Percentiles rank a stretch among this genome's conserved stretches.
These are phyloP conservation scores for Pichia phayaonensis DNA, from an alignment of 805 yeast species.

Conservation along the genomic window DNA sequence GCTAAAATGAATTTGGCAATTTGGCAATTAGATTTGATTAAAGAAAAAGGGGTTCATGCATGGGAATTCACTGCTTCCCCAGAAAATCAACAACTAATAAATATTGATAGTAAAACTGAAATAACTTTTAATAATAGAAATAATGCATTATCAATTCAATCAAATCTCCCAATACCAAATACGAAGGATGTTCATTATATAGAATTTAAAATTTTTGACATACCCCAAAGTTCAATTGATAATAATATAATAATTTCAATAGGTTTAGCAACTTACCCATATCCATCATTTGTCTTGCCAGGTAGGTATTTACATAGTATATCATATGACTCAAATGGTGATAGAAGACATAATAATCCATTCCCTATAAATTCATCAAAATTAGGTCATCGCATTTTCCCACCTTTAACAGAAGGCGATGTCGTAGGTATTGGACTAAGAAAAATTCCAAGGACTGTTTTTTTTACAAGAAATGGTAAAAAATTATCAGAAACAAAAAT, in stretches of 20 bases:
- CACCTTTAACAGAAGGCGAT: constrained; percentile 69
- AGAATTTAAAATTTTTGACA: constrained; percentile 75
- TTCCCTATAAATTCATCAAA: constrained; percentile 30
- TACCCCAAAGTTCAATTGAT: constrained; percentile 39
- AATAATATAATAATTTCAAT: constrained; percentile 51
- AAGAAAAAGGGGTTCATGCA: constrained; percentile 82
- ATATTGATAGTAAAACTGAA: constrained; percentile 44
- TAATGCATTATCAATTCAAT: constrained; percentile 46
- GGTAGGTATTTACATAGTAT: constrained; percentile 83
- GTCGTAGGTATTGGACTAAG: constrained; percentile 90
- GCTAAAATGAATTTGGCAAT: constrained; percentile 30
- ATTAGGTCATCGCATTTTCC: constrained; percentile 29
- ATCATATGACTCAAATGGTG: constrained; percentile 83
- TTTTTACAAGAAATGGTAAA: constrained; percentile 92
- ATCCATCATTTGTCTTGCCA: constrained; percentile 88
- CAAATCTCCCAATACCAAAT: constrained; percentile 80
- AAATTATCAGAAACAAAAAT: constrained; percentile 73
- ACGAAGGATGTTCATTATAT: constrained; percentile 82
- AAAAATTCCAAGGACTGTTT: constrained; percentile 74
- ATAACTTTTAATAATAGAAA: constrained; percentile 33
- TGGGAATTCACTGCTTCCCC: constrained; percentile 58
- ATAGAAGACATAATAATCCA: constrained; percentile 73
- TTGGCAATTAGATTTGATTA: constrained; percentile 59
- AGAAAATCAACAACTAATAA: constrained; percentile 4
- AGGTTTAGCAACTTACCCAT: constrained; percentile 81